phyloP scores from a whole-genome alignment of 2,329 filamentous ascomycete genomes.

The Cyanodermella asteris region DNA sequence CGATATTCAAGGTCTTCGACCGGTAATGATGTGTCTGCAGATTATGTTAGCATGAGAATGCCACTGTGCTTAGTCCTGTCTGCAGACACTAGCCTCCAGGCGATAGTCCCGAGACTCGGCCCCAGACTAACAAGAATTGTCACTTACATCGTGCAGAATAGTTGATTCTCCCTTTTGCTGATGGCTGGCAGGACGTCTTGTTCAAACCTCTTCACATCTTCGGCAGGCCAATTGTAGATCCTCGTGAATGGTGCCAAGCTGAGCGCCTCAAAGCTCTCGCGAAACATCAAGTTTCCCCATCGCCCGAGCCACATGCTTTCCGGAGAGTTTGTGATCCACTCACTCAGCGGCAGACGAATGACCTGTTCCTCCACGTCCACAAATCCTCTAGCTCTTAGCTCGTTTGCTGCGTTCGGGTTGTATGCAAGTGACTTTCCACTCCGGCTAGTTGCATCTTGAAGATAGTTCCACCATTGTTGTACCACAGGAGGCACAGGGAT shows the following conservation, averaged over 20 bases:
- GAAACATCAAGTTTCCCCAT: conserved; percentile 68
- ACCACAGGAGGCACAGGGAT: conserved; percentile 36
- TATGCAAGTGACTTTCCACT: conserved; percentile 44
- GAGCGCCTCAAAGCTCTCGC: conserved; percentile 49
- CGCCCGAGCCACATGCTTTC: conserved; percentile 30
- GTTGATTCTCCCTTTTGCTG: conserved; percentile 43
- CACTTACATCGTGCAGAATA: conserved; percentile 58
- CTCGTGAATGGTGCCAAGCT: conserved; percentile 52
- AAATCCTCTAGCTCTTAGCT: conserved; percentile 52
- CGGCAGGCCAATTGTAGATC: conserved; percentile 35
- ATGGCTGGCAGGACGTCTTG: conserved; percentile 45
- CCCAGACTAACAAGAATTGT: not conserved
- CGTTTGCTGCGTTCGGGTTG: conserved; percentile 30
- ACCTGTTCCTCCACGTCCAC: conserved; percentile 52
- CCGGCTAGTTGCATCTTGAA: conserved; percentile 45
- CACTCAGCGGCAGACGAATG: conserved; percentile 49
- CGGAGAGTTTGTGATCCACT: conserved; percentile 40
- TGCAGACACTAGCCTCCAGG: too few relatives aligned
- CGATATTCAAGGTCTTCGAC: conserved; percentile 4
- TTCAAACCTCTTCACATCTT: conserved; percentile 42
- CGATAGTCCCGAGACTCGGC: not conserved
- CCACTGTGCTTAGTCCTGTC: too few relatives aligned
- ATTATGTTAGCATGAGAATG: conserved; percentile 1
- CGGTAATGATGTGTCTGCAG: conserved; percentile 7
- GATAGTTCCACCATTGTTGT: conserved; percentile 44